Percentiles rank a stretch among this genome's conserved stretches.
These are phyloP conservation scores for Solanum pinnatisectum DNA, from an alignment of 257 asterid species.

Conservation along the genomic window DNA sequence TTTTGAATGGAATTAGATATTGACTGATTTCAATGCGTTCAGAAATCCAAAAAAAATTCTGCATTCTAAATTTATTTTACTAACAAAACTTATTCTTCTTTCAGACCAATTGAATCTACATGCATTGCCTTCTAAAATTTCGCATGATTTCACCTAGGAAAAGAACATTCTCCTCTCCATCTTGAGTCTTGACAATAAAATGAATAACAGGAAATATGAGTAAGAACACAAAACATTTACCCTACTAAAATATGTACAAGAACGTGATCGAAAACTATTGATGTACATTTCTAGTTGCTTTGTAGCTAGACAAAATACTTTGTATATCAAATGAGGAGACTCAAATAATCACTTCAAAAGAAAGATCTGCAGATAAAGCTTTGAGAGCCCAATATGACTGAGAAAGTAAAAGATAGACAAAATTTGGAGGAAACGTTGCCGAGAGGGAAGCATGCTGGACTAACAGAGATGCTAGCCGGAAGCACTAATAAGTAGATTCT, in stretches of 20 bases:
- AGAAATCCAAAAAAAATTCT: not conserved
- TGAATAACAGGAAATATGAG: not conserved
- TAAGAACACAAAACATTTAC: not conserved
- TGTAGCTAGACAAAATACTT: not conserved
- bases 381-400: not conserved
- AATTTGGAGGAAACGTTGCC: not conserved
- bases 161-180: not conserved
- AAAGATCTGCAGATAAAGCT: not conserved
- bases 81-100: not conserved
- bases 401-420: not conserved
- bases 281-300: not conserved
- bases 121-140: not conserved
- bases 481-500: not conserved
- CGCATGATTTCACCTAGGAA: not conserved
- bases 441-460: not conserved
- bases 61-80: not conserved
- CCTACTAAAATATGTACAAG: not conserved
- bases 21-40: not conserved
- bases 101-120: not conserved
- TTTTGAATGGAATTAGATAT: not conserved
- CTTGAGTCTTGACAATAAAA: not conserved
- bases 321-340: not conserved
- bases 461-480: not conserved
- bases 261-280: not conserved
- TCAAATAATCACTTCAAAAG: not conserved